These are phyloP conservation scores for Santalum album DNA, from an alignment of 164 flowering plant genomes.

Conservation along the genomic window DNA sequence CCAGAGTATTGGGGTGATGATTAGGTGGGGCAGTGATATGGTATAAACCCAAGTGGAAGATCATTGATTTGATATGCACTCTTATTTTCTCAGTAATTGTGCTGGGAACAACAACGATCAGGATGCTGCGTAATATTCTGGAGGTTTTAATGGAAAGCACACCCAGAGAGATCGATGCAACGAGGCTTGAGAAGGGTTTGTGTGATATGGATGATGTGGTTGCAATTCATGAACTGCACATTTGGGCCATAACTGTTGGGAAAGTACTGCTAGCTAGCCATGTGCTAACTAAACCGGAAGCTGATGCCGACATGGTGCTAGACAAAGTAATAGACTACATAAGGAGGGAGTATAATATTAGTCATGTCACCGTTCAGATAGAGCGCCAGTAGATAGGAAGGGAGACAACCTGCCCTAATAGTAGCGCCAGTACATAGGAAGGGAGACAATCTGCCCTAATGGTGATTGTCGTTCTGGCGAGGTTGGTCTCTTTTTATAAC, in stretches of 20 bases:
- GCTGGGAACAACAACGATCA: conserved; percentile 14
- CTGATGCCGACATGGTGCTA: conserved; percentile 14
- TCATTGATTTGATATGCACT: conserved; percentile 17
- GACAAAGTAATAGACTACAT: conserved; percentile 13
- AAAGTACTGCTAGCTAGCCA: conserved; percentile 21
- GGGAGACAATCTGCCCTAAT: no score
- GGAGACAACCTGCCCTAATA: no score
- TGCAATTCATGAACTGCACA: conserved; percentile 20
- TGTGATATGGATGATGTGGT: conserved; percentile 16
- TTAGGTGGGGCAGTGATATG: conserved; percentile 21
- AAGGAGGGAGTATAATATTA: conserved; percentile 14
- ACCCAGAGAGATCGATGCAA: conserved; percentile 19
- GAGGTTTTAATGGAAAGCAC: conserved; percentile 23
- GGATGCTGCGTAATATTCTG: conserved; percentile 5
- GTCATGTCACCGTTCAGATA: conserved; percentile 22
- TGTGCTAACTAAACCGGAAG: conserved; percentile 12
- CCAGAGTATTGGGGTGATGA: conserved; percentile 9
- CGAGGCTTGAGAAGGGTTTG: conserved; percentile 12
- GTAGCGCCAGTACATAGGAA: no score
- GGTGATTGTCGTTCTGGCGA: no score
- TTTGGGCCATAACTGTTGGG: conserved; percentile 22
- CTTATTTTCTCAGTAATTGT: conserved; percentile 22
- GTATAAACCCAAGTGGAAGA: conserved; percentile 18
- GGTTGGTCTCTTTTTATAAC: no score
- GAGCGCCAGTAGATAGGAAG: conserved; percentile 4